Conservation (phyloP, 2,329 filamentous ascomycete genomes). For the Neopestalotiopsis sp. region DNA sequence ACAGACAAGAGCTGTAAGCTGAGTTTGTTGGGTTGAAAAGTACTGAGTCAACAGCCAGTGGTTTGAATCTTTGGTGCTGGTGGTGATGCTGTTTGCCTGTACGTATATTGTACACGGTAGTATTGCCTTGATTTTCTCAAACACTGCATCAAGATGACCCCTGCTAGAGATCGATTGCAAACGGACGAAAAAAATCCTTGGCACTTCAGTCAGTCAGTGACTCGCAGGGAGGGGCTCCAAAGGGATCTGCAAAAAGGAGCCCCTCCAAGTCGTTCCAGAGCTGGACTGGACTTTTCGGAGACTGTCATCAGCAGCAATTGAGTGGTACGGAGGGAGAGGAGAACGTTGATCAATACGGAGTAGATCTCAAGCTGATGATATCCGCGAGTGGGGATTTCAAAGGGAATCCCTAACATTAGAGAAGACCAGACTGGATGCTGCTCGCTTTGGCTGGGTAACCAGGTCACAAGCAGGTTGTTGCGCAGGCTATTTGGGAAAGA, state of each 20-base stretch:
- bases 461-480: neutral
- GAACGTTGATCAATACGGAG: conserved; percentile 3
- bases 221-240: neutral
- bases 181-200: neutral
- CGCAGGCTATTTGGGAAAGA: neutral
- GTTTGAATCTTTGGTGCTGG: no score
- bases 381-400: neutral
- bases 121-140: neutral
- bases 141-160: neutral
- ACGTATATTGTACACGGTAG: neutral
- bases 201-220: neutral
- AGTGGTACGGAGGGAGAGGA: neutral
- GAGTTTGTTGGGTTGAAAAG: no score
- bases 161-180: neutral
- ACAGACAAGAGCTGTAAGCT: no score
- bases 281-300: neutral
- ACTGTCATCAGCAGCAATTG: neutral
- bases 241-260: neutral
- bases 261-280: neutral
- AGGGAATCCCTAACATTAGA: neutral
- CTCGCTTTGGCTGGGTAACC: neutral
- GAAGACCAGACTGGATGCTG: neutral
- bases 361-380: conserved; percentile 13
- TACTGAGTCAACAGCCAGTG: no score
- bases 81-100: no score